Evolutionary conservation across 139 green algal genomes (phyloP), one percentile per base, ranked within the genome.

Genomic region (Closterium sp.): DNA sequence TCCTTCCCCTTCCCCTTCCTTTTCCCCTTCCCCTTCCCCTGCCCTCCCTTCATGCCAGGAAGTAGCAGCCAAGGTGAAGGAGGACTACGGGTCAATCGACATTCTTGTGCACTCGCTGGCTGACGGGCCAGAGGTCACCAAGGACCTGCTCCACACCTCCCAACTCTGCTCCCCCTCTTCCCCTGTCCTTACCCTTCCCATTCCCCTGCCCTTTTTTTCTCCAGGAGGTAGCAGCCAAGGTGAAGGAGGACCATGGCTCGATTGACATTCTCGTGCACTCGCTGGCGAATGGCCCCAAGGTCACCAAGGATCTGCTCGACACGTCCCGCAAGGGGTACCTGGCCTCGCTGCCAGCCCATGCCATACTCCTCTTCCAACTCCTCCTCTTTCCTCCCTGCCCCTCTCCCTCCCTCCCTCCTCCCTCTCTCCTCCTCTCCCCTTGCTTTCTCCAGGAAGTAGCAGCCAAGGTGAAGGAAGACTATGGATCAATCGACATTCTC

Each of bases 251-350:
- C 90, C 95, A 96, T 86, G 98, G 98, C 89, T 98, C 96, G 6
- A 97, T 99, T 38, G 98, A 99, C 95, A 96, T 99, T 88, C 27
- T 99, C 91, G 95, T 99, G 84, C 98, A 99, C 96, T 99, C 98
- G 7, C 96, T 99, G 70, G 98, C 98, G 89, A 99, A 99, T 95
- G 98, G 98, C 27, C 98, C 98, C 50, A 98, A 99, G 95, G 98
- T 99, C 29, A 94, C 95, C 21, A 99, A 99, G 95, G 96, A 97
- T 17, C 96, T 99, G 86, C 96, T 99, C 89, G 98, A 99, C 95
- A 99, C 97, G 10, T 98, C 95, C 4, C 96, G 98, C 89, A 95
- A 97, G 95, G 98, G 98, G 28, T 99, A 99, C 96, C 96, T 99
- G 86, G 98, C 98, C 9, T n/a, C n/a, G n/a, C n/a, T n/a, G n/a